Evolutionary conservation across 768 basidiomycete genomes (phyloP).

Genomic region (Myochromella boudieri): DNA sequence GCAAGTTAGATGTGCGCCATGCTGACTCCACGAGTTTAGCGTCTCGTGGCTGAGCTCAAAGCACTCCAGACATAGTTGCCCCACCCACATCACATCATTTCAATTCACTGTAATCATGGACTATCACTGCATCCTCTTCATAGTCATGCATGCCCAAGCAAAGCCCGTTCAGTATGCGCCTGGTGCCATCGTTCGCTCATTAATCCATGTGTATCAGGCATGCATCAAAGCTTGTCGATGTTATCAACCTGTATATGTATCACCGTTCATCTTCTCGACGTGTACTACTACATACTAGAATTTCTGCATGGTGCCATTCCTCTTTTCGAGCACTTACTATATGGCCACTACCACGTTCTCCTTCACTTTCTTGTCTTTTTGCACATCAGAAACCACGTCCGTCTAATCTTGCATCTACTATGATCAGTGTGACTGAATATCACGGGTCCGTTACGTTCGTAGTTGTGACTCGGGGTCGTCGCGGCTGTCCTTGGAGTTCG

Average conservation of each 20-base stretch:
- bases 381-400: neutral
- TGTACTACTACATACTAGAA: constrained; percentile 15
- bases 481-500: neutral
- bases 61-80: constrained; percentile 33
- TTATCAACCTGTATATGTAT: constrained; percentile 16
- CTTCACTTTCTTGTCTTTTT: neutral
- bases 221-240: constrained; percentile 5
- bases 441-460: neutral
- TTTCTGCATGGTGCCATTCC: constrained; percentile 8
- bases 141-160: neutral
- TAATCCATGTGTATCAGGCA: constrained; percentile 4
- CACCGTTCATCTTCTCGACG: constrained; percentile 5
- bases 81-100: neutral
- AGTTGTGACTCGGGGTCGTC: neutral
- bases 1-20: neutral
- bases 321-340: constrained; percentile 7
- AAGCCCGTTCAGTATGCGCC: neutral
- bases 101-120: constrained; percentile 12
- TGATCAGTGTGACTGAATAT: neutral
- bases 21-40: constrained; percentile 33
- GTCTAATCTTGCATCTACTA: neutral
- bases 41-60: constrained; percentile 65
- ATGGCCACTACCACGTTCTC: constrained; percentile 3
- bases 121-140: constrained; percentile 5
- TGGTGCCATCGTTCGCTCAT: constrained; percentile 6